phyloP scores from a whole-genome alignment of 768 basidiomycete species.

The Boletus pseudo-olivaceus region DNA sequence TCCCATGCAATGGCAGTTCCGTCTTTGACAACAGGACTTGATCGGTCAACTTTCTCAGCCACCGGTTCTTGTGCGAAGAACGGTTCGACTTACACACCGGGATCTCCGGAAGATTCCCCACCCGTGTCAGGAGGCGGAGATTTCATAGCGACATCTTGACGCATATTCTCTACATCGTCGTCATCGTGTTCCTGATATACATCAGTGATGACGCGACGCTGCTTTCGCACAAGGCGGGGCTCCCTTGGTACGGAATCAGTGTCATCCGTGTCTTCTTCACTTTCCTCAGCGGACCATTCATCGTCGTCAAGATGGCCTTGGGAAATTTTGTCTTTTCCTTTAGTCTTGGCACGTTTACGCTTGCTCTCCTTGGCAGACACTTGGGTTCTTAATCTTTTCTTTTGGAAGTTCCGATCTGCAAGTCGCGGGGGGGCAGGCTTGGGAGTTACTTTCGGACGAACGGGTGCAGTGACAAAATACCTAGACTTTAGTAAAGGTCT shows the following conservation, averaged over 20 bases:
- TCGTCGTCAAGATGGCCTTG: constrained; percentile 27
- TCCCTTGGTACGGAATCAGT: constrained; percentile 8
- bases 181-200: constrained; percentile 27
- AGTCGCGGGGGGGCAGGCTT: constrained; percentile 7
- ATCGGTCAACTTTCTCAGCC: not conserved
- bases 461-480: constrained; percentile 36
- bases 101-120: not conserved
- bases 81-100: constrained; percentile 1
- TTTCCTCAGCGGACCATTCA: constrained; percentile 19
- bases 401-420: not conserved
- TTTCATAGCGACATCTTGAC: constrained; percentile 18
- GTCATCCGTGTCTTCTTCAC: constrained; percentile 14
- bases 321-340: constrained; percentile 33
- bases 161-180: constrained; percentile 7
- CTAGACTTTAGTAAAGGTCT: constrained; percentile 38
- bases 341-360: constrained; percentile 39
- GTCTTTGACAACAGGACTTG: not conserved
- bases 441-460: constrained; percentile 18
- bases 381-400: constrained; percentile 22
- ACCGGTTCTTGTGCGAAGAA: not conserved
- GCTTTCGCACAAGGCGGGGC: constrained; percentile 33
- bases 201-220: constrained; percentile 24
- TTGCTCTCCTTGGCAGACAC: constrained; percentile 7
- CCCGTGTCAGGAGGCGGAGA: constrained; percentile 1
- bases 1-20: not conserved